Percentiles rank a stretch among this genome's conserved stretches.
Evolutionary conservation across 108 stramenopile species (phyloP).

Genomic region (Pseudonitzschia multistriata): DNA sequence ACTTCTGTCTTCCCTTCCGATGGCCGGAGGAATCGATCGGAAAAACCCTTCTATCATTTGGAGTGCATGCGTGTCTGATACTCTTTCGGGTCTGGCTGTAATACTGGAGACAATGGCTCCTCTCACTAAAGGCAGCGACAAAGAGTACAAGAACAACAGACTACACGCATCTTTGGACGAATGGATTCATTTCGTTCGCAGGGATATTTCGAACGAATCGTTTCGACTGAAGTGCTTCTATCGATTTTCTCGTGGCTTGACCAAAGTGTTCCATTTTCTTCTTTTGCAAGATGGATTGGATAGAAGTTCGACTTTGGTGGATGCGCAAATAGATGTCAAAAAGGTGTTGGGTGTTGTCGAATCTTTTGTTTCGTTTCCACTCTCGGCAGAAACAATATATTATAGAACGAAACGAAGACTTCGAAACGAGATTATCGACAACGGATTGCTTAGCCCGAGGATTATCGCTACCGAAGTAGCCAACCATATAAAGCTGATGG

Average conservation of each 20-base stretch:
- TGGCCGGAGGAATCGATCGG: slow-evolving; percentile 34
- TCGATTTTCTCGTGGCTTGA: slow-evolving; percentile 24
- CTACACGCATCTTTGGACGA: slow-evolving; percentile 3
- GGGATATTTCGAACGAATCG: slow-evolving; percentile 15
- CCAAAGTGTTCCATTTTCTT: slow-evolving; percentile 1
- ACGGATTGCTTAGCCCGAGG: slow-evolving; percentile 41
- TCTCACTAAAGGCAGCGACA: slow-evolving; percentile 6
- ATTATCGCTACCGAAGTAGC: slow-evolving; percentile 21
- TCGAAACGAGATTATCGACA: slow-evolving; percentile 38
- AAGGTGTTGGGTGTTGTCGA: slow-evolving; percentile 36
- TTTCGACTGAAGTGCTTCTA: slow-evolving; percentile 21
- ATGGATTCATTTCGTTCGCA: slow-evolving; percentile 27
- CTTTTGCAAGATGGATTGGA: slow-evolving; percentile 16
- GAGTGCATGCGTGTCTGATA: slow-evolving; percentile 20
- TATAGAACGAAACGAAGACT: slow-evolving; percentile 49
- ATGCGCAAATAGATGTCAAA: slow-evolving; percentile 20
- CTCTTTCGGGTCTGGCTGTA: slow-evolving; percentile 3
- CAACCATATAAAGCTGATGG: slow-evolving; percentile 41
- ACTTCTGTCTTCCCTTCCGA: slow-evolving; percentile 30
- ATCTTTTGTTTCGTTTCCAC: slow-evolving; percentile 40
- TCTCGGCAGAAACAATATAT: slow-evolving; percentile 44
- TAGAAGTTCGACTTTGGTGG: slow-evolving; percentile 4
- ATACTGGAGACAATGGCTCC: slow-evolving; percentile 36
- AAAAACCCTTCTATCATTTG: slow-evolving; percentile 31
- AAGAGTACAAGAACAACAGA: background rate